These are phyloP conservation scores for Penicillium brasilianum DNA, from an alignment of 2,329 filamentous ascomycete genomes.

Conservation along the genomic window DNA sequence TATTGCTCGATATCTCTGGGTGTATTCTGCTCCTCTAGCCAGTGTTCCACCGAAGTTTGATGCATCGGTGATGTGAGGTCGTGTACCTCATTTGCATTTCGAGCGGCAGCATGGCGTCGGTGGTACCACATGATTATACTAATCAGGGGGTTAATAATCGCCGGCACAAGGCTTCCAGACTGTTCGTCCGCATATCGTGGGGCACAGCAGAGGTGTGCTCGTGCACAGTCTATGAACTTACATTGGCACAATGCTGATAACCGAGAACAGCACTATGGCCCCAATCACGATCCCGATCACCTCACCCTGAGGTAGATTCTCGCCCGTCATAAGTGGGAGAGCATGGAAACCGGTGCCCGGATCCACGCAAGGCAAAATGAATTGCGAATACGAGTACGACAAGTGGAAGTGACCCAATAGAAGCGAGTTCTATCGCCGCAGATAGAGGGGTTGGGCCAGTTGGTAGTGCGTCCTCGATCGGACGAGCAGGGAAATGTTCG, in stretches of 20 bases:
- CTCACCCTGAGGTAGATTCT: slow-evolving; percentile 29
- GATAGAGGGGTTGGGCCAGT: not conserved
- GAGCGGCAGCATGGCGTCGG: slow-evolving; percentile 24
- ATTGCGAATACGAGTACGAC: slow-evolving; percentile 20
- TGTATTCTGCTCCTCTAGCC: slow-evolving; percentile 34
- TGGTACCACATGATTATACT: slow-evolving; percentile 35
- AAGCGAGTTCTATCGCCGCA: not conserved
- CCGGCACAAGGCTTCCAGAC: slow-evolving; percentile 19
- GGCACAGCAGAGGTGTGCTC: slow-evolving; percentile 20
- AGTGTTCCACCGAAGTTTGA: slow-evolving; percentile 33
- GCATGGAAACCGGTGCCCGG: slow-evolving; percentile 14
- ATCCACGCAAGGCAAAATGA: slow-evolving; percentile 14
- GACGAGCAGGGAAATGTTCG: slow-evolving; percentile 11
- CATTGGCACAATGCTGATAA: slow-evolving; percentile 39
- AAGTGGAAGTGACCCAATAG: slow-evolving; percentile 18
- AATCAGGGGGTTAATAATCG: slow-evolving; percentile 11
- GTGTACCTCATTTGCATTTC: slow-evolving; percentile 10
- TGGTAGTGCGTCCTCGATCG: slow-evolving; percentile 16
- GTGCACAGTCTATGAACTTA: slow-evolving; percentile 28
- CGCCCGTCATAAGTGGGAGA: slow-evolving; percentile 30
- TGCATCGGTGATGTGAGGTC: slow-evolving; percentile 11
- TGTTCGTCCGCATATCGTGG: slow-evolving; percentile 22
- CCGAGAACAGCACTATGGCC: slow-evolving; percentile 34
- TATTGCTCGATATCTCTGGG: slow-evolving; percentile 26
- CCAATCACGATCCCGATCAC: slow-evolving; percentile 39